phyloP scores from a whole-genome alignment of 2,329 filamentous ascomycete species.

The Neospermospora avenae region DNA sequence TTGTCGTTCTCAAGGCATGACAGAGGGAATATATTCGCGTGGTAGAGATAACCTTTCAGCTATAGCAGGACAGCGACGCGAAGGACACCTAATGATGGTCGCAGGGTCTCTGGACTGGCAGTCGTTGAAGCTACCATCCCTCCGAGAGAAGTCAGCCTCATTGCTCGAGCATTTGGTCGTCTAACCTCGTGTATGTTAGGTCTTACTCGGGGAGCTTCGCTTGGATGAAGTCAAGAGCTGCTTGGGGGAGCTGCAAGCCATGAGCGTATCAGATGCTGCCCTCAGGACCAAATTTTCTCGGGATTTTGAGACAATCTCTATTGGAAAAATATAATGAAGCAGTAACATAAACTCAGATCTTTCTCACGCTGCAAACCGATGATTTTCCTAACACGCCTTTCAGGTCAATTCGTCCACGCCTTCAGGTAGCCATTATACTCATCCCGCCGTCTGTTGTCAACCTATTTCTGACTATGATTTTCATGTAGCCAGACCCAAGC shows the following conservation, averaged over 20 bases:
- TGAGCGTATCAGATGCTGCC: no score
- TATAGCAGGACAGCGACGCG: neutral
- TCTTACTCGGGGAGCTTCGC: neutral
- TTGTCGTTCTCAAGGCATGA: no score
- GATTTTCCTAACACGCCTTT: no score
- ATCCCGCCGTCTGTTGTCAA: conserved; percentile 44
- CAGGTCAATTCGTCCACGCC: no score
- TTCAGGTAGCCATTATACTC: conserved; percentile 35
- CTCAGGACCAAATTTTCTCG: no score
- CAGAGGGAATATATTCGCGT: no score
- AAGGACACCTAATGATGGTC: neutral
- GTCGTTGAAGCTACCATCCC: neutral
- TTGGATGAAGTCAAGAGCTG: neutral
- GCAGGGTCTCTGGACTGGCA: neutral
- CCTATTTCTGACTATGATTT: conserved; percentile 39
- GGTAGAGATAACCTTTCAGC: no score
- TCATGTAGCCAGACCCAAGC: conserved; percentile 36
- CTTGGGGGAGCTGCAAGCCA: neutral
- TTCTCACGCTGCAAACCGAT: no score
- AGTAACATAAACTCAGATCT: no score
- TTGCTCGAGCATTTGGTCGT: neutral
- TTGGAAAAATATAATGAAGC: no score
- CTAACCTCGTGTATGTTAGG: neutral
- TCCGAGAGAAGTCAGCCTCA: neutral
- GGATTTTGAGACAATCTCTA: no score